phyloP scores from a whole-genome alignment of 345 rosid genomes.

The Ricinus communis region DNA sequence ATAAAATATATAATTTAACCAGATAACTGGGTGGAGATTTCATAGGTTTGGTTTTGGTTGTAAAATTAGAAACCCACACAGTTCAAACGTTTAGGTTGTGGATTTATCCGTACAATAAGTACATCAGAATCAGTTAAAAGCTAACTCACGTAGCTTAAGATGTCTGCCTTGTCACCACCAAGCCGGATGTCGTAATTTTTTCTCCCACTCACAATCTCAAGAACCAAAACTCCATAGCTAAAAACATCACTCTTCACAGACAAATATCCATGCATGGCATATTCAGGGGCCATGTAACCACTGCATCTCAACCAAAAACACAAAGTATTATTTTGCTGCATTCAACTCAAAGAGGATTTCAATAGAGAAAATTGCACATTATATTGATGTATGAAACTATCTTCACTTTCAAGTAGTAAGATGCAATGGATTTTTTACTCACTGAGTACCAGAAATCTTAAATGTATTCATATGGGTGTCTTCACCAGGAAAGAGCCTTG shows the following conservation, averaged over 20 bases:
- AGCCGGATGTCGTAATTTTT: slow-evolving; percentile 56
- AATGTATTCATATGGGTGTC: slow-evolving; percentile 76
- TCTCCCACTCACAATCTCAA: slow-evolving; percentile 88
- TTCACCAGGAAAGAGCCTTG: slow-evolving; percentile 61
- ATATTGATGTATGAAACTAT: neutral
- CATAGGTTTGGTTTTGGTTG: neutral
- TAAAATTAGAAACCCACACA: neutral
- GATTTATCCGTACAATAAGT: neutral
- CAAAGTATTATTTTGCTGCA: neutral
- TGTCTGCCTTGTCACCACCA: slow-evolving; percentile 57
- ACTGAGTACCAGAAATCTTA: slow-evolving; percentile 80
- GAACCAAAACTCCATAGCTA: slow-evolving; percentile 76
- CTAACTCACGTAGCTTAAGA: slow-evolving; percentile 70
- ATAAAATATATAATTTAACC: no score
- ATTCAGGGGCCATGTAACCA: slow-evolving; percentile 97
- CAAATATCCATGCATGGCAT: slow-evolving; percentile 77
- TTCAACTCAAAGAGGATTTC: neutral
- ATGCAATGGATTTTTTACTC: slow-evolving; percentile 44
- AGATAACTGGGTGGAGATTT: no score
- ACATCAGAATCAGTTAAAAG: neutral
- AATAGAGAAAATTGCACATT: neutral
- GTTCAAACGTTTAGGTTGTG: neutral
- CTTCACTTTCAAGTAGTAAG: neutral
- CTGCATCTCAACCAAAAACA: slow-evolving; percentile 44
- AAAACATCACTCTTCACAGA: slow-evolving; percentile 84